phyloP scores from a whole-genome alignment of 1,284 basidiomycete species.

The Ceratobasidium papillatum region DNA sequence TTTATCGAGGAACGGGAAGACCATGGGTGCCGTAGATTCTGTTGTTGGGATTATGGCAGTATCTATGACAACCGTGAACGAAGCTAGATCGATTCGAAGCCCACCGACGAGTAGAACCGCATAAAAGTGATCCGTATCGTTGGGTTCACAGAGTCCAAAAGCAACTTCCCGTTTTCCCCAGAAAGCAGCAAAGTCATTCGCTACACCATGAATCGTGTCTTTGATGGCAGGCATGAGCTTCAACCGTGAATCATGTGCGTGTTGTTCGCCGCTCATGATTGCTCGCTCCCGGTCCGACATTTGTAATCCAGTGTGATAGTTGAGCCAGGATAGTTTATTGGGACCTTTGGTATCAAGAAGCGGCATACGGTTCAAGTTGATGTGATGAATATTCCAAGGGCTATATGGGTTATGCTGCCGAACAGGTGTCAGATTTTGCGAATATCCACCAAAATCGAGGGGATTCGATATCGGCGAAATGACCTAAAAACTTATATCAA shows the following conservation, averaged over 20 bases:
- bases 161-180: background rate
- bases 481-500: background rate
- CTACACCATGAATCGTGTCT: background rate
- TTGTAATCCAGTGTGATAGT: background rate
- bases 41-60: background rate
- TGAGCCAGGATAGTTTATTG: conserved; percentile 6
- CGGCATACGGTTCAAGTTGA: conserved; percentile 7
- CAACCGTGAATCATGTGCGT: background rate
- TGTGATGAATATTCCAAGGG: conserved; percentile 12
- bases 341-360: background rate
- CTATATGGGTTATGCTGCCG: background rate
- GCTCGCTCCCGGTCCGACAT: conserved; percentile 1
- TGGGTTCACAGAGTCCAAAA: conserved; percentile 1
- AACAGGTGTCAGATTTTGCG: background rate
- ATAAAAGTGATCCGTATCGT: background rate
- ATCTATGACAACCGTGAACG: background rate
- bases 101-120: conserved; percentile 1
- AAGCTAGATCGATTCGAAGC: background rate
- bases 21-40: background rate
- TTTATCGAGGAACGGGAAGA: background rate
- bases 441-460: conserved; percentile 5
- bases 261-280: background rate
- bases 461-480: background rate
- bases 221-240: background rate
- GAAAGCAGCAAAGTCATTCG: background rate